These are phyloP conservation scores for Pyrenophora seminiperda DNA, from an alignment of 2,329 filamentous ascomycete species.

Conservation along the genomic window DNA sequence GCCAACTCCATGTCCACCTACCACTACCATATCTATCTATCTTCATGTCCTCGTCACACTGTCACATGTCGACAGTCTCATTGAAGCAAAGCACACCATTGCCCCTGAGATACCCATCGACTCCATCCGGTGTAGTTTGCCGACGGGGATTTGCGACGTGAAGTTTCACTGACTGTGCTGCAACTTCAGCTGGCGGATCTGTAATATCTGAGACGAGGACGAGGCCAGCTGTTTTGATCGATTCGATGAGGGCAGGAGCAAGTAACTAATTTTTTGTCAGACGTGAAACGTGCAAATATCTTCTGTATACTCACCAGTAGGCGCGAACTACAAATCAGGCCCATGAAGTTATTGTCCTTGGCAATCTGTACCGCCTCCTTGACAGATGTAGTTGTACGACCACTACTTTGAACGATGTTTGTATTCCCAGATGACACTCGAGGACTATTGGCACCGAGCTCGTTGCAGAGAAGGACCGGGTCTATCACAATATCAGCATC, in stretches of 20 bases:
- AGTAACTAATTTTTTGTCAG: conserved; percentile 68
- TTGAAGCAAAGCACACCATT: conserved; percentile 92
- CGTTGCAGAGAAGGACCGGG: conserved; percentile 93
- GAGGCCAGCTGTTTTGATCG: conserved; percentile 91
- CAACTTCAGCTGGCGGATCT: conserved; percentile 53
- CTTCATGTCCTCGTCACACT: background rate
- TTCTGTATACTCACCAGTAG: conserved; percentile 70
- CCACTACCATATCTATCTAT: background rate
- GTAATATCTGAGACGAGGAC: conserved; percentile 90
- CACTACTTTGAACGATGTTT: conserved; percentile 62
- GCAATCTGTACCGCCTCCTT: conserved; percentile 95
- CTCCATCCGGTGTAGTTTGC: conserved; percentile 70
- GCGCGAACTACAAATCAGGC: conserved; percentile 84
- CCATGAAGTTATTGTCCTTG: conserved; percentile 98
- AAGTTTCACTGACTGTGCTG: conserved; percentile 41
- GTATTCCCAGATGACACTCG: conserved; percentile 39
- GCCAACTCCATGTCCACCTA: conserved; percentile 7
- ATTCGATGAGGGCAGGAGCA: conserved; percentile 87
- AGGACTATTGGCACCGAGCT: conserved; percentile 70
- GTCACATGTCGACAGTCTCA: conserved; percentile 71
- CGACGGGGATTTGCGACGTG: conserved; percentile 48
- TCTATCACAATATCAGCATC: conserved; percentile 54
- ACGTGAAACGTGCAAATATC: background rate
- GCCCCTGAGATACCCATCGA: conserved; percentile 83
- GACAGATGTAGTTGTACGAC: conserved; percentile 78